Percentiles rank a stretch among this genome's conserved stretches.
These are phyloP conservation scores for Ogataea haglerorum DNA, from an alignment of 805 yeast species.

Conservation along the genomic window DNA sequence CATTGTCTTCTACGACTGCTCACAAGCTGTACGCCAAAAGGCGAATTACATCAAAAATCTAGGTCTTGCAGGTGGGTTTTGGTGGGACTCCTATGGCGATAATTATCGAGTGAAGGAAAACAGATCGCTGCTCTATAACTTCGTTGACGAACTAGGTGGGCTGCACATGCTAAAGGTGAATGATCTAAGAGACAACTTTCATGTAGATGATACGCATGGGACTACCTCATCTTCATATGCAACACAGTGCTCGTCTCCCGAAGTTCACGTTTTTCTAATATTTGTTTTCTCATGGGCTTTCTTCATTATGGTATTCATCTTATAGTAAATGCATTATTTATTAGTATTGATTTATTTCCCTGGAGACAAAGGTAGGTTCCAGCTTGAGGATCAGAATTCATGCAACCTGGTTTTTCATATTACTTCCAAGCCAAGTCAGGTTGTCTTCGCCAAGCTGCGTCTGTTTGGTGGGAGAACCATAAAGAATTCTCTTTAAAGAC, in stretches of 20 bases:
- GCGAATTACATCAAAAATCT: conserved; percentile 50
- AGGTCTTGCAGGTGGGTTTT: conserved; percentile 79
- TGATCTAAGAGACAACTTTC: background rate
- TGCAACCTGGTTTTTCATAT: conserved; percentile 17
- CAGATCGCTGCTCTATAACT: conserved; percentile 43
- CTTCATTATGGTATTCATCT: too few relatives aligned
- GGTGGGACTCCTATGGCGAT: conserved; percentile 94
- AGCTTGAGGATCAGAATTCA: background rate
- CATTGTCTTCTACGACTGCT: conserved; percentile 67
- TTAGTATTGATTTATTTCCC: too few relatives aligned
- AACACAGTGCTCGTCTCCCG: background rate
- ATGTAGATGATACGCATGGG: background rate
- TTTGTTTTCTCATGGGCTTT: too few relatives aligned
- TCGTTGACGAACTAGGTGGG: conserved; percentile 40
- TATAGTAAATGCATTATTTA: too few relatives aligned
- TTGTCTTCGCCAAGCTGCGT: background rate
- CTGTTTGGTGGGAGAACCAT: background rate
- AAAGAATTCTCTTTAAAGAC: conserved; percentile 21
- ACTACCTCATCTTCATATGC: background rate
- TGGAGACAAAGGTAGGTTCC: background rate
- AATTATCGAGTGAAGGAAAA: conserved; percentile 26
- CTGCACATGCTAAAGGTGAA: conserved; percentile 1
- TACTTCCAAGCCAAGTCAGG: conserved; percentile 25
- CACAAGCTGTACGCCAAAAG: conserved; percentile 49
- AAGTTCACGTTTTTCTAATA: too few relatives aligned